These are phyloP conservation scores for Oidiodendron maius DNA, from an alignment of 495 filamentous ascomycete species.

Conservation along the genomic window DNA sequence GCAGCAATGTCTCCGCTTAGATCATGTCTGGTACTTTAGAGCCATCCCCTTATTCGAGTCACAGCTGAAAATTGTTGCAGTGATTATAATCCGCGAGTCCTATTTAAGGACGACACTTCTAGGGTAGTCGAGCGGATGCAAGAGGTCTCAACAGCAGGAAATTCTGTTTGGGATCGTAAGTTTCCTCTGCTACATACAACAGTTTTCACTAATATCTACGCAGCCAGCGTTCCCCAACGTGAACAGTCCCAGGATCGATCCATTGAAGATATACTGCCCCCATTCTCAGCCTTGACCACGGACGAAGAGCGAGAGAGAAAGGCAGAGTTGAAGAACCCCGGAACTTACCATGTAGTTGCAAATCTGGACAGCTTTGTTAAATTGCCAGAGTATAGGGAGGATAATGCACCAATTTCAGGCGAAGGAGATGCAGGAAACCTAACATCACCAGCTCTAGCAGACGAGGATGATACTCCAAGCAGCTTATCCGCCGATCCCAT, in stretches of 20 bases:
- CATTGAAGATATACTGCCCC: conserved; percentile 34
- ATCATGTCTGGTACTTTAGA: conserved; percentile 35
- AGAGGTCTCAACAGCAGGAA: conserved; percentile 42
- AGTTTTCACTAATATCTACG: conserved; percentile 13
- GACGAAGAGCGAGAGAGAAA: conserved; percentile 57
- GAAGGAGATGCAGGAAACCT: neutral
- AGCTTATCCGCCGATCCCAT: neutral
- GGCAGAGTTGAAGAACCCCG: conserved; percentile 43
- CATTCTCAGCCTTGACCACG: conserved; percentile 47
- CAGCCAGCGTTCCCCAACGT: conserved; percentile 25
- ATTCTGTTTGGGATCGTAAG: conserved; percentile 51
- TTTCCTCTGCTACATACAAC: no score
- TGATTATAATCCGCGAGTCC: conserved; percentile 50
- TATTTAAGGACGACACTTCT: conserved; percentile 51
- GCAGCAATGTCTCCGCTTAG: conserved; percentile 50
- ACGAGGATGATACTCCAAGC: neutral
- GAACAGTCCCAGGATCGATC: conserved; percentile 22
- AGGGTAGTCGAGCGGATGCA: conserved; percentile 50
- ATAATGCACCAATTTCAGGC: neutral
- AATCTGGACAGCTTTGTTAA: conserved; percentile 49
- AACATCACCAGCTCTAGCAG: neutral
- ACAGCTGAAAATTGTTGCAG: no score
- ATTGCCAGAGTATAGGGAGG: conserved; percentile 46
- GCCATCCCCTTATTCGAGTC: no score
- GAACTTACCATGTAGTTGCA: conserved; percentile 52